phyloP scores from a whole-genome alignment of 345 rosid genomes.

The Populus deltoides region DNA sequence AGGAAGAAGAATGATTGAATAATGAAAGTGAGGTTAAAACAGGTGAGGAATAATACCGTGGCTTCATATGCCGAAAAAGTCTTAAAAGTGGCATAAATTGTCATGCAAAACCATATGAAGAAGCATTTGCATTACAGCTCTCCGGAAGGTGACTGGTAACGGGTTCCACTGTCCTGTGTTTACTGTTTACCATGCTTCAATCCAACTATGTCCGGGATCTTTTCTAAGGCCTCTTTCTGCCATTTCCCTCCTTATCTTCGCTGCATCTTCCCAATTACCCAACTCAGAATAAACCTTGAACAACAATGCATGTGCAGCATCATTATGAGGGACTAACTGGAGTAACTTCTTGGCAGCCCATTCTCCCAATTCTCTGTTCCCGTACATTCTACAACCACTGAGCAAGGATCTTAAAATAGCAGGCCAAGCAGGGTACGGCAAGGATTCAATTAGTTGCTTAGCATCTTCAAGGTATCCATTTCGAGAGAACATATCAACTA shows the following conservation, averaged over 20 bases:
- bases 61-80: background rate
- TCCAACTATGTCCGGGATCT: constrained; percentile 37
- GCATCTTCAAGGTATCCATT: constrained; percentile 37
- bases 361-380: constrained; percentile 35
- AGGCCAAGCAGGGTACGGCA: constrained; percentile 41
- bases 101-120: background rate
- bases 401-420: constrained; percentile 43
- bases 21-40: background rate
- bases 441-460: constrained; percentile 27
- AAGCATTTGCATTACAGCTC: background rate
- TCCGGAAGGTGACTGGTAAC: background rate
- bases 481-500: constrained; percentile 45
- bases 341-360: constrained; percentile 37
- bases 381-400: constrained; percentile 42
- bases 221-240: constrained; percentile 15
- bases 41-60: background rate
- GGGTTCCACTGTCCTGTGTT: background rate
- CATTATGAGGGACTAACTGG: constrained; percentile 34
- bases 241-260: constrained; percentile 19
- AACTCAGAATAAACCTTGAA: constrained; percentile 34
- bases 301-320: constrained; percentile 28
- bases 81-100: background rate
- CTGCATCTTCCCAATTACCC: constrained; percentile 42
- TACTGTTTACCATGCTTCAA: constrained; percentile 5
- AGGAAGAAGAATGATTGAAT: background rate